Conservation (phyloP, 352 stramenopile species). For the Phytopythium boreale region DNA sequence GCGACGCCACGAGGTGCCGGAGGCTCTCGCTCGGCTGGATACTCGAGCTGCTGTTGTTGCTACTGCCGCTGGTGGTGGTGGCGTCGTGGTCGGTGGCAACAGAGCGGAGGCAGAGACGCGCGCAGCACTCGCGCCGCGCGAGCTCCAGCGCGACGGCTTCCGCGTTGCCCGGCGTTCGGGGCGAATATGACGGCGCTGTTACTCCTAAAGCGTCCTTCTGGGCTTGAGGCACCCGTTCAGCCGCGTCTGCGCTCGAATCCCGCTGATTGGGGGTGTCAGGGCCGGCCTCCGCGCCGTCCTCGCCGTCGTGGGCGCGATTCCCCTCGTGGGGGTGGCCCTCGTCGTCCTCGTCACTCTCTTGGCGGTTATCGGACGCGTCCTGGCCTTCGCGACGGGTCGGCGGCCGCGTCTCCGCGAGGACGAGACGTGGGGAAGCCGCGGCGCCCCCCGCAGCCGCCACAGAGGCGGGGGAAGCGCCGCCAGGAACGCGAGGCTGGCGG, state of each 20-base stretch:
- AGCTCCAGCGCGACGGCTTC: not conserved
- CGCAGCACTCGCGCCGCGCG: not conserved
- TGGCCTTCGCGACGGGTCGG: not conserved
- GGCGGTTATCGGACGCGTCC: not conserved
- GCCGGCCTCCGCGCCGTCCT: not conserved
- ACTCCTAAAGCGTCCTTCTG: no score
- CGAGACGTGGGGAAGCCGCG: no score
- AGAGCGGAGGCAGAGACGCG: not conserved
- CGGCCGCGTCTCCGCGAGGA: not conserved
- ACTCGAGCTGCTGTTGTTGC: not conserved
- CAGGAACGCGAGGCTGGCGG: not conserved
- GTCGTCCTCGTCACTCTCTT: not conserved
- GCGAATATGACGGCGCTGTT: not conserved
- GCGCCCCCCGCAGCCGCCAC: not conserved
- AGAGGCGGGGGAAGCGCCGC: not conserved
- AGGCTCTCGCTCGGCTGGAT: not conserved
- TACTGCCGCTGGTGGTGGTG: not conserved
- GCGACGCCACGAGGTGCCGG: not conserved
- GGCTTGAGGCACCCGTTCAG: no score
- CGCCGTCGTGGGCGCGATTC: not conserved
- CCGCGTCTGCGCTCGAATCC: no score
- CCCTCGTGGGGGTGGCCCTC: no score
- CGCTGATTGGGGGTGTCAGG: not conserved
- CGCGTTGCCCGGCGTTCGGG: not conserved
- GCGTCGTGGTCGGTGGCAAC: not conserved